These are phyloP conservation scores for Pleodorina starrii DNA, from an alignment of 139 green algal species.

Conservation along the genomic window DNA sequence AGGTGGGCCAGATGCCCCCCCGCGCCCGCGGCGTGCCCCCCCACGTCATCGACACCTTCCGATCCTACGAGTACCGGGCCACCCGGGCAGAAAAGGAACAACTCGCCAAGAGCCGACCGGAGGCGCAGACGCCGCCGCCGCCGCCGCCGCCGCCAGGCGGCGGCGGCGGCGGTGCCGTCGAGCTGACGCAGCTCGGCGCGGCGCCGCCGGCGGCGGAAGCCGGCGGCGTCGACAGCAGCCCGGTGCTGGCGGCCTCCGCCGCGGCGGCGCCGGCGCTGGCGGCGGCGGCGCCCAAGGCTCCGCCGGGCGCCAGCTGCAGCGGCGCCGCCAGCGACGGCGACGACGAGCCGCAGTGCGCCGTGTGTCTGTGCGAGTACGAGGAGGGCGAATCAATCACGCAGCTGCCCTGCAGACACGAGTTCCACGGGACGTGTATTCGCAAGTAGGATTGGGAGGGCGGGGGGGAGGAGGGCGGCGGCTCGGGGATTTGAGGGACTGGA, in stretches of 20 bases:
- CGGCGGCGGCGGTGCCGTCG: background rate
- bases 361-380: slow-evolving; percentile 86
- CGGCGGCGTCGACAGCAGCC: background rate
- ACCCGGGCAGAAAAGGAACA: slow-evolving; percentile 22
- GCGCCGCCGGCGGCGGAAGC: background rate
- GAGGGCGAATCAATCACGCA: slow-evolving; percentile 71
- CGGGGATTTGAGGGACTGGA: too few relatives aligned
- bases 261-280: background rate
- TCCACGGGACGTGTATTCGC: slow-evolving; percentile 73
- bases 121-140: background rate
- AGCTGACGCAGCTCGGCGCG: background rate
- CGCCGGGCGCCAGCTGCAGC: background rate
- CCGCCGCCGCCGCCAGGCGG: background rate
- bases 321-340: background rate
- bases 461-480: too few relatives aligned
- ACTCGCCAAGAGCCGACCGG: background rate
- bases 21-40: slow-evolving; percentile 50
- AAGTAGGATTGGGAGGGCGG: slow-evolving; percentile 62
- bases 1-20: slow-evolving; percentile 11
- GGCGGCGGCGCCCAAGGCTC: background rate
- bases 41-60: slow-evolving; percentile 55
- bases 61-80: slow-evolving; percentile 49
- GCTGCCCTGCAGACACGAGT: slow-evolving; percentile 73
- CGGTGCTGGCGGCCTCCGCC: background rate
- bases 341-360: slow-evolving; percentile 69